A percentile compares a stretch with the other conserved stretches of the same genome.
Conservation (phyloP, 2,329 filamentous ascomycete genomes). For the Ascosphaera aggregata region DNA sequence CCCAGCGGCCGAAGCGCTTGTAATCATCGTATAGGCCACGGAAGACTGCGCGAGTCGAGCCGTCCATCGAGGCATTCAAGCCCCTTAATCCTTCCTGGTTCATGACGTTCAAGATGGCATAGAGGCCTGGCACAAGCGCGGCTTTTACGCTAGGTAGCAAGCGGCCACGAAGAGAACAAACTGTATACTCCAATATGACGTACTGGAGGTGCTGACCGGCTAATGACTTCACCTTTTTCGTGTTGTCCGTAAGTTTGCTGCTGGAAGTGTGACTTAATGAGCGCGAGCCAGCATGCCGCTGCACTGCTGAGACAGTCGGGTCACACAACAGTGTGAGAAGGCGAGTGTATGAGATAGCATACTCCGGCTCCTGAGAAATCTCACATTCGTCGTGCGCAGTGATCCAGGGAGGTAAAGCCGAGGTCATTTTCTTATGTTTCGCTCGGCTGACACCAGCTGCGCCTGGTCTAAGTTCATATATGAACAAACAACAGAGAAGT, state of each 20-base stretch:
- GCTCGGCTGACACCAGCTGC: constrained; percentile 1
- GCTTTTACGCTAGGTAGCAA: constrained; percentile 29
- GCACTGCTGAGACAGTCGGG: constrained; percentile 33
- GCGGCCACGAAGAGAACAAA: constrained; percentile 26
- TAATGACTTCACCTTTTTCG: constrained; percentile 33
- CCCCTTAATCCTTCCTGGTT: constrained; percentile 25
- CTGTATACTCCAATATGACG: constrained; percentile 32
- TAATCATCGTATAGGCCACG: constrained; percentile 30
- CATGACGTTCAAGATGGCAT: constrained; percentile 29
- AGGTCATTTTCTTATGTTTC: constrained; percentile 2
- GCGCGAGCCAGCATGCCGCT: constrained; percentile 11
- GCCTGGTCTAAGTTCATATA: constrained; percentile 15
- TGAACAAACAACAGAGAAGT: constrained; percentile 32
- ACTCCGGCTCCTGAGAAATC: constrained; percentile 15
- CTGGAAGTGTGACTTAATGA: constrained; percentile 14
- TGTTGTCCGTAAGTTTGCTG: constrained; percentile 30
- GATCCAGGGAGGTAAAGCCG: constrained; percentile 8
- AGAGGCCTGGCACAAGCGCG: constrained; percentile 27
- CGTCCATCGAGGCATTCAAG: constrained; percentile 28
- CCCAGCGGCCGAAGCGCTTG: constrained; percentile 23
- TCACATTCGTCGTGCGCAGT: constrained; percentile 2
- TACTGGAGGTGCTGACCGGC: constrained; percentile 34
- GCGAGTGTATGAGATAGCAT: constrained; percentile 28
- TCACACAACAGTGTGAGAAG: constrained; percentile 37
- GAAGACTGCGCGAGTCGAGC: constrained; percentile 27